Base-by-base conservation (phyloP, 2,329 filamentous ascomycete species). In the Trichoderma gracile region DNA sequence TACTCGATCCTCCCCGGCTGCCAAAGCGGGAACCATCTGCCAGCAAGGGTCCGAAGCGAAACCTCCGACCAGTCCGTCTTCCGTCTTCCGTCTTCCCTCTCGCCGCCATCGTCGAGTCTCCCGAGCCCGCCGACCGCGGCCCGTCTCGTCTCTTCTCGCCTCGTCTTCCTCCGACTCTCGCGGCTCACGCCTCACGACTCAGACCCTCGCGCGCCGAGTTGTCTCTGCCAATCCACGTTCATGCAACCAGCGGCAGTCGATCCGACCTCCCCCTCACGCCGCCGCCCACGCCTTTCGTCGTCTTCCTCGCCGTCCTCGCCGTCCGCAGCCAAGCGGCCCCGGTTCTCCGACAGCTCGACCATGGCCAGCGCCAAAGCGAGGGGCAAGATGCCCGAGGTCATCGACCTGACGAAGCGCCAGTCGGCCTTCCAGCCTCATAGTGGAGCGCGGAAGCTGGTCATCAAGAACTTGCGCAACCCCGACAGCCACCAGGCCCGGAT, bases 401-500 rank as follows among this genome's bases (percentile, higher is more conserved):
- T 76, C 64, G 76, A 79, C 66, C 70, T 77, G 25, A 74, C 75
- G 49, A 70, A 71, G 65, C 68, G 66, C 25, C 72, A 76, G 21
- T 74, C 77, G 40, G 77, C 79, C 57, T 91, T 93, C 73, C 90
- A 89, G 69, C 88, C 92, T 14, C 87, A 91, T 71, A 82, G 84
- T 12, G 93, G 92, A 38, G 88, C 92, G 21, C 93, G 90, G 81
- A 93, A 90, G 77, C 84, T 99, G 52, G 86, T 94, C n/a, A 91
- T 99, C 71, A 97, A 97, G 84, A 98, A 97, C 74, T 84, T 97
- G 68, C 87, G 89, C 65, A 83, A 85, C 1, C 82, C 82, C 19
- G 78, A 84, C n/a, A 82, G 84, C 65, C 74, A 77, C 45, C 72
- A 78, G 59, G 81, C 85, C 62, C 86, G 92, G 70, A 85, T 90